phyloP scores from a whole-genome alignment of 2,329 filamentous ascomycete species.

The Microdochium paspali region DNA sequence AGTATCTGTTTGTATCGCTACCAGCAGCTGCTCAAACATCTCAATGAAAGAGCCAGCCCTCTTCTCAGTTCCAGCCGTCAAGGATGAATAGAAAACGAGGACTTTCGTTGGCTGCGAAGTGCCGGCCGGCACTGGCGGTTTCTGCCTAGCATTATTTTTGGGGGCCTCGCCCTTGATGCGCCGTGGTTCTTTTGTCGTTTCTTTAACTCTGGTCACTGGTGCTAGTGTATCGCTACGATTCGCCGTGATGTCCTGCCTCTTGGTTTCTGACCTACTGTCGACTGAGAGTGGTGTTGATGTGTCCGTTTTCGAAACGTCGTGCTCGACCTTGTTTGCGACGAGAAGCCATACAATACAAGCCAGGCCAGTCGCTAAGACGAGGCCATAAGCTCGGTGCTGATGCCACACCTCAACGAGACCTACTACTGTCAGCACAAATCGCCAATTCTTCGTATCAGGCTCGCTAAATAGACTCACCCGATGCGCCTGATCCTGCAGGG shows the following conservation, averaged over 20 bases:
- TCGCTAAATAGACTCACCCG: background rate
- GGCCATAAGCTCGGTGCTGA: background rate
- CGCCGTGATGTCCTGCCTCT: background rate
- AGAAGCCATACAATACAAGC: background rate
- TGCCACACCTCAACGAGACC: background rate
- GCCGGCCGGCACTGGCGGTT: conserved; percentile 13
- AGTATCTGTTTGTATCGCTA: conserved; percentile 39
- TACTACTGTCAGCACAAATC: background rate
- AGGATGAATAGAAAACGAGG: conserved; percentile 79
- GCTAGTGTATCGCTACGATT: background rate
- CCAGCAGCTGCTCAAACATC: conserved; percentile 36
- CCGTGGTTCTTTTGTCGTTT: conserved; percentile 30
- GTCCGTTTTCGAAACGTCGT: background rate
- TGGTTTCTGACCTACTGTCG: background rate
- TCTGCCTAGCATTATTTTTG: conserved; percentile 23
- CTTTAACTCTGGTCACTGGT: conserved; percentile 11
- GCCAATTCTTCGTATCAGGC: background rate
- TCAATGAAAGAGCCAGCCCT: conserved; percentile 54
- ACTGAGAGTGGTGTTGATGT: background rate
- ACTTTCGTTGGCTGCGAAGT: conserved; percentile 50
- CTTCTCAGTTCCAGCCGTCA: conserved; percentile 75
- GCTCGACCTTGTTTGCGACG: background rate
- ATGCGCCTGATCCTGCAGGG: background rate
- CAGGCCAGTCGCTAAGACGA: background rate
- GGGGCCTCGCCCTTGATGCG: conserved; percentile 35